A percentile compares a stretch with the other conserved stretches of the same genome.
These are phyloP conservation scores for Pythium volutum DNA, from an alignment of 352 stramenopile species.

Conservation along the genomic window DNA sequence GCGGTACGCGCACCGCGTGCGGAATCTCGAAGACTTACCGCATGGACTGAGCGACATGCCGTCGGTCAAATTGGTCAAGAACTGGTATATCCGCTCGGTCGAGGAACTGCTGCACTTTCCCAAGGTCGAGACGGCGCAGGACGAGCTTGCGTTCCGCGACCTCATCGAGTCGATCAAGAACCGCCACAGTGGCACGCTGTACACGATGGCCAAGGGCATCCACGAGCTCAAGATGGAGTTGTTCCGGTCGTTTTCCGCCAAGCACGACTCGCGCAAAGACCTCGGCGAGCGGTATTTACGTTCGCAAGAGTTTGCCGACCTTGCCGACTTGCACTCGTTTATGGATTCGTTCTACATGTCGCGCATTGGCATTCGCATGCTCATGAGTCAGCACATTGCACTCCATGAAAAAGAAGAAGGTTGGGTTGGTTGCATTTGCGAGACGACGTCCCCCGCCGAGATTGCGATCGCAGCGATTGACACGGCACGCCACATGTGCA, in stretches of 20 bases:
- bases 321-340: constrained; percentile 96
- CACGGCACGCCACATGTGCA: constrained; percentile 98
- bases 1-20: constrained; percentile 94
- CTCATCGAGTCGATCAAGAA: constrained; percentile 97
- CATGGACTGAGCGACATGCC: constrained; percentile 94
- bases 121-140: constrained; percentile 74
- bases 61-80: constrained; percentile 92
- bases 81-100: constrained; percentile 97
- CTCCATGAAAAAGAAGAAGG: constrained; percentile 89
- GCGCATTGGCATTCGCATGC: constrained; percentile 99
- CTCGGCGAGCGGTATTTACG: constrained; percentile 65
- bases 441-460: constrained; percentile 94
- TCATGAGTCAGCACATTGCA: constrained; percentile 99
- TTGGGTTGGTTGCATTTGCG: constrained; percentile 94
- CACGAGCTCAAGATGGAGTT: constrained; percentile 95
- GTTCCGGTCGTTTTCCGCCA: constrained; percentile 66
- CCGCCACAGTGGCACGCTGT: constrained; percentile 96
- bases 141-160: constrained; percentile 91
- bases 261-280: constrained; percentile 43
- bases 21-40: constrained; percentile 95
- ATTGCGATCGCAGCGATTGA: constrained; percentile 97
- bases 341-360: constrained; percentile 99
- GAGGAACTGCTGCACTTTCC: constrained; percentile 91
- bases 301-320: constrained; percentile 85
- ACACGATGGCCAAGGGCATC: constrained; percentile 99